Evolutionary conservation across 345 rosid species (phyloP).

Genomic region (Adansonia digitata): DNA sequence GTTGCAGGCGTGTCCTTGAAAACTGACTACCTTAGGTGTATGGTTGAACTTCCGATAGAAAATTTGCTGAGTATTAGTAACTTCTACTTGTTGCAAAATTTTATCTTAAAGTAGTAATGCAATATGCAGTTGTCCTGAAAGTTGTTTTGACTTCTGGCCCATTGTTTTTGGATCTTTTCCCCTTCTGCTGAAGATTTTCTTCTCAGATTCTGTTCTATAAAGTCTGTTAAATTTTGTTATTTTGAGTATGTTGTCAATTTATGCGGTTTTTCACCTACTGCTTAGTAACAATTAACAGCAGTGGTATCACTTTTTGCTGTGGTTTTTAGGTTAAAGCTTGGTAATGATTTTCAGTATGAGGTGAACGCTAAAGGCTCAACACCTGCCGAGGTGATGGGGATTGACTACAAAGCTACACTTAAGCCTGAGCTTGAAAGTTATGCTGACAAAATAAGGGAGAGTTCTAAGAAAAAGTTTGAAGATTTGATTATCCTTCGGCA

Average conservation of each 20-base stretch:
- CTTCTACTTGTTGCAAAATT: neutral
- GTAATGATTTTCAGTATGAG: constrained; percentile 41
- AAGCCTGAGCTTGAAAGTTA: constrained; percentile 57
- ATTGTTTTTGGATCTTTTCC: neutral
- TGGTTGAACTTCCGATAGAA: neutral
- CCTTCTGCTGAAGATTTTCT: neutral
- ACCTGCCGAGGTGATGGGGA: constrained; percentile 69
- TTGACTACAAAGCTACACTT: constrained; percentile 60
- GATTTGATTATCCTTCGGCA: constrained; percentile 51
- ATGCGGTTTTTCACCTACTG: neutral
- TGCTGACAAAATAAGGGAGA: constrained; percentile 44
- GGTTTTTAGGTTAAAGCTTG: constrained; percentile 53
- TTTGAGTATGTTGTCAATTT: neutral
- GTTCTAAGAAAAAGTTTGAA: constrained; percentile 47
- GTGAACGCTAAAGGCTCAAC: constrained; percentile 53
- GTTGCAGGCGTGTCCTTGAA: neutral
- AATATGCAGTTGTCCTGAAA: neutral
- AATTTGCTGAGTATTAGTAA: neutral
- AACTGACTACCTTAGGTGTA: neutral
- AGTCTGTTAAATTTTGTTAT: neutral
- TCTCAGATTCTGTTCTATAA: neutral
- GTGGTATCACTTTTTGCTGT: neutral
- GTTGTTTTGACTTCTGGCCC: neutral
- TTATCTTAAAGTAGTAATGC: neutral
- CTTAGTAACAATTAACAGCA: neutral